Conservation (phyloP, 2,329 filamentous ascomycete species). For the Fusarium begoniae region DNA sequence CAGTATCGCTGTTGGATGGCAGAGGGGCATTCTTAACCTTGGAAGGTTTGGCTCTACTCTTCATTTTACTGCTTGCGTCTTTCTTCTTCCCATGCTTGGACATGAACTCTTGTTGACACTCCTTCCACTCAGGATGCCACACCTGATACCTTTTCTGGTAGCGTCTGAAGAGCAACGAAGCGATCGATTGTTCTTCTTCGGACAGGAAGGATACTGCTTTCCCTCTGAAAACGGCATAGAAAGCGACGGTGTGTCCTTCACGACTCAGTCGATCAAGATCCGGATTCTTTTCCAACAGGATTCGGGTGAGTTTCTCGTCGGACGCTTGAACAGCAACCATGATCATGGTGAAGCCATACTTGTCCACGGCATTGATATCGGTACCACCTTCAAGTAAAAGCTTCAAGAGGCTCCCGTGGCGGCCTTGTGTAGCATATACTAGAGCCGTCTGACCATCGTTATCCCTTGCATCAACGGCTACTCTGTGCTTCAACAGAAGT, state of each 20-base stretch:
- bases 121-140: conserved; percentile 1
- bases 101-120: background rate
- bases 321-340: background rate
- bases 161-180: background rate
- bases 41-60: background rate
- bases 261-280: background rate
- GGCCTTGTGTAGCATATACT: background rate
- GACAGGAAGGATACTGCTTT: background rate
- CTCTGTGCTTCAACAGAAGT: background rate
- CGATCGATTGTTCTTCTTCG: background rate
- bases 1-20: background rate
- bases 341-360: background rate
- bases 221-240: background rate
- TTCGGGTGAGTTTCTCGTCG: background rate
- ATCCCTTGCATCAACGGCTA: background rate
- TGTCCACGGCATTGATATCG: background rate
- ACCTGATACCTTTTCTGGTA: background rate
- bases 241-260: background rate
- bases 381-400: background rate
- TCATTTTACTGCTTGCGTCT: background rate
- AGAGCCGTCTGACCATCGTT: background rate
- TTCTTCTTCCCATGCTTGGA: background rate
- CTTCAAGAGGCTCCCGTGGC: background rate
- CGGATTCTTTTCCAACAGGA: background rate
- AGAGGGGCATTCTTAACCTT: background rate